These are phyloP conservation scores for Brassica nigra DNA, from an alignment of 345 rosid species.

Conservation along the genomic window DNA sequence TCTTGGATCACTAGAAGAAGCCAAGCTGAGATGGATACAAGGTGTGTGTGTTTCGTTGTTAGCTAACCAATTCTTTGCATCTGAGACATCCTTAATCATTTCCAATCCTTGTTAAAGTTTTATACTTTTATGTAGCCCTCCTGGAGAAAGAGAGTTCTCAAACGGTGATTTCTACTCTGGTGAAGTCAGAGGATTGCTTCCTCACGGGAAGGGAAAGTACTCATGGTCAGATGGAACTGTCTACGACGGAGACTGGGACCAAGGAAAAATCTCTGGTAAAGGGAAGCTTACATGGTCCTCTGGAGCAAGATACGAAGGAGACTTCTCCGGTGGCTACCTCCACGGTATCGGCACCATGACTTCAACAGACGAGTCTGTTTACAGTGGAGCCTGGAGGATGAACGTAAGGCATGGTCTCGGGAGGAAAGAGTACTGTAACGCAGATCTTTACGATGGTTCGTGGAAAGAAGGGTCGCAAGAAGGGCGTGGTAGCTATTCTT, in stretches of 20 bases:
- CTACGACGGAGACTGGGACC: slow-evolving; percentile 88
- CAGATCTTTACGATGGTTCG: slow-evolving; percentile 75
- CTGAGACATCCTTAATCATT: neutral
- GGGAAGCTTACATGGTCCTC: slow-evolving; percentile 72
- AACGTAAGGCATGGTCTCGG: slow-evolving; percentile 82
- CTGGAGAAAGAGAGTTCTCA: slow-evolving; percentile 45
- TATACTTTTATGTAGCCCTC: slow-evolving; percentile 36
- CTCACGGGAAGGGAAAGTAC: slow-evolving; percentile 80
- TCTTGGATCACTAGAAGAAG: slow-evolving; percentile 5
- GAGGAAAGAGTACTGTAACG: slow-evolving; percentile 66
- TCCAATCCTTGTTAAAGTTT: neutral
- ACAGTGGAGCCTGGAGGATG: slow-evolving; percentile 85
- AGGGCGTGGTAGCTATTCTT: slow-evolving; percentile 76
- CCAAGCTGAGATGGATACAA: slow-evolving; percentile 25
- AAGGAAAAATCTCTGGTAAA: slow-evolving; percentile 80
- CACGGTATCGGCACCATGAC: slow-evolving; percentile 78
- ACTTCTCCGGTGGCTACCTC: slow-evolving; percentile 83
- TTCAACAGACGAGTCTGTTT: slow-evolving; percentile 60
- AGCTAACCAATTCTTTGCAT: neutral
- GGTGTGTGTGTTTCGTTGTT: slow-evolving; percentile 23
- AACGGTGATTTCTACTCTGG: slow-evolving; percentile 77
- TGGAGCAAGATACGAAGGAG: slow-evolving; percentile 81
- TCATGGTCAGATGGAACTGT: slow-evolving; percentile 68
- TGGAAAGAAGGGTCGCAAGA: slow-evolving; percentile 94
- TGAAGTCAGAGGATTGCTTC: slow-evolving; percentile 59